These are phyloP conservation scores for Daldinia bambusicola DNA, from an alignment of 495 filamentous ascomycete species.

Conservation along the genomic window DNA sequence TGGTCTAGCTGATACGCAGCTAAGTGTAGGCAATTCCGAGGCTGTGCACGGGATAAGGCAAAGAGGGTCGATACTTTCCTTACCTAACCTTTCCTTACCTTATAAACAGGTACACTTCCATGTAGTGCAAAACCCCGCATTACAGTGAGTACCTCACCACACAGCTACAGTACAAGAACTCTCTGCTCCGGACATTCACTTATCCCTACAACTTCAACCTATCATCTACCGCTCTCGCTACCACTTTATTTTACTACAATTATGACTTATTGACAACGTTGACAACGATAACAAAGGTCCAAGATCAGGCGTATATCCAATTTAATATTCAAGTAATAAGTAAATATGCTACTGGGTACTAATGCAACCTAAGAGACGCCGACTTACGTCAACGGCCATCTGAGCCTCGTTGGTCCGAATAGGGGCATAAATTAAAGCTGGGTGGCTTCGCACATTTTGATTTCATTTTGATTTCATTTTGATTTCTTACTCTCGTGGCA, in stretches of 20 bases:
- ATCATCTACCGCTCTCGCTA: neutral
- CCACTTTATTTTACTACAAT: too few relatives aligned
- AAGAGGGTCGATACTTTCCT: slow-evolving; percentile 3
- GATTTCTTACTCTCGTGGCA: slow-evolving; percentile 4
- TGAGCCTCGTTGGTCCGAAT: slow-evolving; percentile 7
- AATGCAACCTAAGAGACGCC: neutral
- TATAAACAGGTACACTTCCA: neutral
- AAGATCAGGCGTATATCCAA: neutral
- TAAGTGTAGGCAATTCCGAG: too few relatives aligned
- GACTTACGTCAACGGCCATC: slow-evolving; percentile 32
- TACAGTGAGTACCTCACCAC: neutral
- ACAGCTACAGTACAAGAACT: too few relatives aligned
- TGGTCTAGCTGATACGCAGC: too few relatives aligned
- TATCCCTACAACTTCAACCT: too few relatives aligned
- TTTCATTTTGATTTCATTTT: slow-evolving; percentile 9
- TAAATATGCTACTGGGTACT: neutral
- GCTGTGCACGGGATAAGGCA: too few relatives aligned
- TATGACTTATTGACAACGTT: too few relatives aligned
- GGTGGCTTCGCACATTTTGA: neutral
- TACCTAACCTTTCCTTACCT: too few relatives aligned
- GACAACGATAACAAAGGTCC: too few relatives aligned
- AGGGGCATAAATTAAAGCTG: neutral
- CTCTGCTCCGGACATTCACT: too few relatives aligned
- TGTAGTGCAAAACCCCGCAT: slow-evolving; percentile 3
- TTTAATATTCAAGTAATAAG: neutral